Conservation (phyloP, 352 stramenopile genomes). For the Thalassiosira delicatula region DNA sequence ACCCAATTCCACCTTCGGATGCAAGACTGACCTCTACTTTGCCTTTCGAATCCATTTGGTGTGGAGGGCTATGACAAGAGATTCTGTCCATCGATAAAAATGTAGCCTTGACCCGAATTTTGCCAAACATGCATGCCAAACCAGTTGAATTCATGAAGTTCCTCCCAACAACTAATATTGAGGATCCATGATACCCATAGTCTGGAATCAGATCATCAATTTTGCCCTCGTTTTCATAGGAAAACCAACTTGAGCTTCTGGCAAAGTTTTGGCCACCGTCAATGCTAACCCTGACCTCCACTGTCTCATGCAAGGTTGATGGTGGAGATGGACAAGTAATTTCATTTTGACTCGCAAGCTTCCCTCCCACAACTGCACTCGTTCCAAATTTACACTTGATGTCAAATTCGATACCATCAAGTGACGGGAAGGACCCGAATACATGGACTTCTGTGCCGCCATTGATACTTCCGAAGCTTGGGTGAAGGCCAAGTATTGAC, state of each 20-base stretch:
- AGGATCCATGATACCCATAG: conserved; percentile 61
- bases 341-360: conserved; percentile 56
- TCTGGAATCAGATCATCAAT: conserved; percentile 63
- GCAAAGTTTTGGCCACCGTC: conserved; percentile 52
- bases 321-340: conserved; percentile 52
- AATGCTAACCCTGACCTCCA: conserved; percentile 57
- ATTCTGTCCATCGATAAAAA: conserved; percentile 58
- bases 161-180: conserved; percentile 53
- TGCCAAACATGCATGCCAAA: conserved; percentile 67
- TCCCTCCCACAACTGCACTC: conserved; percentile 36
- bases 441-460: conserved; percentile 60
- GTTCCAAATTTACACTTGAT: conserved; percentile 68
- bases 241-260: conserved; percentile 66
- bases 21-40: conserved; percentile 41
- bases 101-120: conserved; percentile 38
- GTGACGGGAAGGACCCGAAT: conserved; percentile 55
- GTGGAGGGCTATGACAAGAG: conserved; percentile 53
- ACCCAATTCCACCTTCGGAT: conserved; percentile 13
- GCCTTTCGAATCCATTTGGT: conserved; percentile 36
- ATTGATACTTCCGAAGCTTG: conserved; percentile 49
- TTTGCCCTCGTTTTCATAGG: conserved; percentile 68
- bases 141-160: conserved; percentile 58
- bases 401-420: conserved; percentile 7
- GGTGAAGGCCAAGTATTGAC: conserved; percentile 56
- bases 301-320: conserved; percentile 31